phyloP scores from a whole-genome alignment of 1,139 yeast species.

The Hyphopichia khmerensis region DNA sequence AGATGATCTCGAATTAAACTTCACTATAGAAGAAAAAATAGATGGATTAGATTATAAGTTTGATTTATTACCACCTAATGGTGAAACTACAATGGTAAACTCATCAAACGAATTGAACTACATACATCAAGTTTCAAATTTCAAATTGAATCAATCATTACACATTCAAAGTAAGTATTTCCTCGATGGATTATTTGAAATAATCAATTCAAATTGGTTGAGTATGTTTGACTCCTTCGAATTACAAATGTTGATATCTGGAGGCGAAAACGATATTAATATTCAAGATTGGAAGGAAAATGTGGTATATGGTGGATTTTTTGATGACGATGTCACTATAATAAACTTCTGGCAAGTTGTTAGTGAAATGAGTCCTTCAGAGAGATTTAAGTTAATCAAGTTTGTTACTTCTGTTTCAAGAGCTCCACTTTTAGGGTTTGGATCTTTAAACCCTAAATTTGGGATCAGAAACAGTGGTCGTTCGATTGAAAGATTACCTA shows the following conservation, averaged over 20 bases:
- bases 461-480: conserved; percentile 77
- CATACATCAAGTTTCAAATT: conserved; percentile 75
- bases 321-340: conserved; percentile 56
- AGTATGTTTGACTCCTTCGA: conserved; percentile 83
- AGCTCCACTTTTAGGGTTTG: conserved; percentile 89
- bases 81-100: conserved; percentile 55
- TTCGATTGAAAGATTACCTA: conserved; percentile 61
- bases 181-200: conserved; percentile 65
- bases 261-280: conserved; percentile 69
- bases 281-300: conserved; percentile 64
- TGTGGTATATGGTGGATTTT: conserved; percentile 68
- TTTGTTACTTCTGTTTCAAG: conserved; percentile 91
- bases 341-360: conserved; percentile 73
- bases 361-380: conserved; percentile 60
- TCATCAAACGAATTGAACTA: conserved; percentile 67
- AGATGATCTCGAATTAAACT: conserved; percentile 58
- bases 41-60: conserved; percentile 40
- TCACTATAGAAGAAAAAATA: conserved; percentile 54
- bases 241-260: conserved; percentile 81
- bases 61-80: conserved; percentile 59
- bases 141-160: conserved; percentile 67
- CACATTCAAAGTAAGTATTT: conserved; percentile 62
- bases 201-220: conserved; percentile 75
- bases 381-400: conserved; percentile 64
- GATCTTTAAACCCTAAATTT: conserved; percentile 69